Evolutionary conservation across 2,329 filamentous ascomycete species (phyloP).

Genomic region (Fusarium robinianum): DNA sequence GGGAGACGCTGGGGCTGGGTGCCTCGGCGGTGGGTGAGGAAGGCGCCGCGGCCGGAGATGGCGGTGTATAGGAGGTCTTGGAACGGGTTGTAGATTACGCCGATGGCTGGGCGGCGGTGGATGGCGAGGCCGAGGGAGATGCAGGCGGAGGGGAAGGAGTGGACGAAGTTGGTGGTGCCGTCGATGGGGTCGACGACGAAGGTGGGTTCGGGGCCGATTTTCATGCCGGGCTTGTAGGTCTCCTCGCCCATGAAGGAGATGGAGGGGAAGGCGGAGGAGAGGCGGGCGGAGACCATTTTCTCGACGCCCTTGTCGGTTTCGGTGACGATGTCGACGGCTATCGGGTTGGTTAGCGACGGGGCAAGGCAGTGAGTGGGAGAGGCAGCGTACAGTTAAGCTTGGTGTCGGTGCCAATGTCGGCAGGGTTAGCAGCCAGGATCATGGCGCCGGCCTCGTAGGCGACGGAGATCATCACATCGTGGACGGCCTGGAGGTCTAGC

Average conservation of each 20-base stretch:
- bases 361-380: neutral
- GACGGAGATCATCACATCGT: conserved; percentile 62
- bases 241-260: conserved; percentile 76
- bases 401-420: conserved; percentile 59
- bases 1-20: conserved; percentile 46
- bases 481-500: conserved; percentile 64
- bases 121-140: conserved; percentile 76
- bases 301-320: conserved; percentile 70
- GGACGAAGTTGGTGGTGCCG: conserved; percentile 79
- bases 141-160: conserved; percentile 74
- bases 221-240: conserved; percentile 70
- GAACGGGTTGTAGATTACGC: conserved; percentile 82
- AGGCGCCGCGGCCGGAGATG: conserved; percentile 70
- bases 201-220: conserved; percentile 68
- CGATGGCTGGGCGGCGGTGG: conserved; percentile 64
- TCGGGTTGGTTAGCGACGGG: neutral
- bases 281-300: conserved; percentile 59
- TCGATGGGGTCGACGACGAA: conserved; percentile 85
- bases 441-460: conserved; percentile 67
- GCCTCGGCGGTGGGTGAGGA: conserved; percentile 52
- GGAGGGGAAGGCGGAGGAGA: conserved; percentile 57
- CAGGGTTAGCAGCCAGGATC: conserved; percentile 65
- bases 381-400: conserved; percentile 67
- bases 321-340: conserved; percentile 71
- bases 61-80: conserved; percentile 70